Conservation (phyloP, 345 rosid genomes). For the Salix caprea region DNA sequence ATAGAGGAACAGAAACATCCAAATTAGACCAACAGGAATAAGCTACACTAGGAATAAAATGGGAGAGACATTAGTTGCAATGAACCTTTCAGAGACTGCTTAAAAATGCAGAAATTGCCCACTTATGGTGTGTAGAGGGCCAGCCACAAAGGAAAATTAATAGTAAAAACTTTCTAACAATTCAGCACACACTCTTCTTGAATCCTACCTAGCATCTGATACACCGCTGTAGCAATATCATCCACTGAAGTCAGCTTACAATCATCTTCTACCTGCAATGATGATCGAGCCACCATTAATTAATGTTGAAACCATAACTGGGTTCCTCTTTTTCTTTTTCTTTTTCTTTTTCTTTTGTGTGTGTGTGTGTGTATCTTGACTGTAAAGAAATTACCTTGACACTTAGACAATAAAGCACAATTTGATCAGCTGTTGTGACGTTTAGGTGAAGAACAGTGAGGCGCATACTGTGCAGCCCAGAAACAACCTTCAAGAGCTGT, state of each 20-base stretch:
- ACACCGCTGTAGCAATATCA: slow-evolving; percentile 67
- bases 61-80: slow-evolving; percentile 15
- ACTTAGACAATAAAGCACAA: slow-evolving; percentile 69
- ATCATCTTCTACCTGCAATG: slow-evolving; percentile 79
- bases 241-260: slow-evolving; percentile 71
- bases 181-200: slow-evolving; percentile 39
- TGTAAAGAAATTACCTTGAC: slow-evolving; percentile 52
- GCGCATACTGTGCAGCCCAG: slow-evolving; percentile 59
- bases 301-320: neutral
- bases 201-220: slow-evolving; percentile 58
- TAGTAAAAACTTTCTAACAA: neutral
- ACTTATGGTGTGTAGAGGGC: slow-evolving; percentile 7
- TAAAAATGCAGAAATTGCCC: slow-evolving; percentile 14
- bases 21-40: slow-evolving; percentile 3
- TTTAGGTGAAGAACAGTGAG: slow-evolving; percentile 76
- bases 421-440: slow-evolving; percentile 56
- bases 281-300: neutral
- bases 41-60: slow-evolving; percentile 12
- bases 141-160: neutral
- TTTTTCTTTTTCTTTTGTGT: neutral
- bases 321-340: neutral
- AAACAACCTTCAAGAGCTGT: slow-evolving; percentile 62
- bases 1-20: slow-evolving; percentile 1
- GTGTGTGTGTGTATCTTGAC: neutral
- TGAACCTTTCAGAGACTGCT: slow-evolving; percentile 19